Conservation (phyloP, 2,329 filamentous ascomycete genomes). For the Colletotrichum destructivum region DNA sequence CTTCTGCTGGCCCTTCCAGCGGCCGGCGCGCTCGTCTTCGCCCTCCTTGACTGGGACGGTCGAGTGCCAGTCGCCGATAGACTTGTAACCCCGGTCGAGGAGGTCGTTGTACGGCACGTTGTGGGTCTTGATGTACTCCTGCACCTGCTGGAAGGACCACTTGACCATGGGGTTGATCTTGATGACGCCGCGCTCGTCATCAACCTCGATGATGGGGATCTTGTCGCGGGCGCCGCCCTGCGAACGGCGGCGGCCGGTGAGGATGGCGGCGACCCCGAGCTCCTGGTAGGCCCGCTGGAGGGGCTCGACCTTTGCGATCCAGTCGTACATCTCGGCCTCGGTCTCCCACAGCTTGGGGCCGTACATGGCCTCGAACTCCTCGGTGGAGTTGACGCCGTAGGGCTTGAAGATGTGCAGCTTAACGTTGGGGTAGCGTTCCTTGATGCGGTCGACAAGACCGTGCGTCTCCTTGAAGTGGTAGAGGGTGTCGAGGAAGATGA, state of each 20-base stretch:
- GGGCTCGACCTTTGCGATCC: constrained; percentile 97
- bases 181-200: constrained; percentile 88
- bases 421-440: constrained; percentile 81
- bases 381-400: constrained; percentile 77
- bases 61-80: constrained; percentile 97
- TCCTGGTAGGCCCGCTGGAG: constrained; percentile 92
- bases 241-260: constrained; percentile 91
- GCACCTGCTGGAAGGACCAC: constrained; percentile 93
- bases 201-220: constrained; percentile 92
- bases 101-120: constrained; percentile 94
- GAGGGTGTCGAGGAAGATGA: constrained; percentile 87
- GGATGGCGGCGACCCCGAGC: constrained; percentile 88
- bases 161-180: constrained; percentile 98
- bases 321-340: constrained; percentile 94
- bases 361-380: constrained; percentile 86
- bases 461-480: constrained; percentile 87
- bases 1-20: constrained; percentile 97
- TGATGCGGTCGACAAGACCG: constrained; percentile 80
- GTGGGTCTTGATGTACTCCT: constrained; percentile 88
- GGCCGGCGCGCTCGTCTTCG: constrained; percentile 95
- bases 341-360: constrained; percentile 88
- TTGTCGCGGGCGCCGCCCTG: constrained; percentile 94
- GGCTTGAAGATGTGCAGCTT: constrained; percentile 93
- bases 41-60: constrained; percentile 90
- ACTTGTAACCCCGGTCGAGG: constrained; percentile 96